phyloP scores from a whole-genome alignment of 2,329 filamentous ascomycete species.

The Dactylellina sp. region DNA sequence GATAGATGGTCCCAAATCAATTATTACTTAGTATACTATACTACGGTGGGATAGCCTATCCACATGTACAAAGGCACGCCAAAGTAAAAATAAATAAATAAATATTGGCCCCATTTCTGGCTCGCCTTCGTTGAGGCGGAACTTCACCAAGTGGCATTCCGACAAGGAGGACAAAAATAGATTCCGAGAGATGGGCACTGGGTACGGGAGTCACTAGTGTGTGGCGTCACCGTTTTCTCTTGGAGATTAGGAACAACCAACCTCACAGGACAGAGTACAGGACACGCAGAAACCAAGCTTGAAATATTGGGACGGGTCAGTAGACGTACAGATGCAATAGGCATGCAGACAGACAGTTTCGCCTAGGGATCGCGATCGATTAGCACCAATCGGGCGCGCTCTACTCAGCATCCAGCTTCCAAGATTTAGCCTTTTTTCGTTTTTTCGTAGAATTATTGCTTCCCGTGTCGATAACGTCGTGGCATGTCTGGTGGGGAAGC shows the following conservation, averaged over 20 bases:
- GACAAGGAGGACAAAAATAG: conserved; percentile 35
- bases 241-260: conserved; percentile 35
- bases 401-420: too few species aligned
- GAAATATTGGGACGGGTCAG: background rate
- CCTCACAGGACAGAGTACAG: background rate
- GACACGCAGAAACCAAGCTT: conserved; percentile 23
- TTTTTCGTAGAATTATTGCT: too few species aligned
- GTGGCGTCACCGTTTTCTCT: conserved; percentile 53
- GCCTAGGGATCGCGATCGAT: background rate
- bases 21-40: too few species aligned
- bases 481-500: conserved; percentile 5
- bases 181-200: conserved; percentile 9
- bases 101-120: conserved; percentile 43
- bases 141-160: background rate
- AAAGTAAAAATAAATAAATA: conserved; percentile 4
- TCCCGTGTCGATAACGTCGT: background rate
- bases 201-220: conserved; percentile 29
- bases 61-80: conserved; percentile 35
- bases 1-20: too few species aligned
- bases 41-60: conserved; percentile 22
- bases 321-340: conserved; percentile 5
- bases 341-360: background rate
- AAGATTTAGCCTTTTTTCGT: background rate
- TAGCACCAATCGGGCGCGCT: background rate
- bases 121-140: conserved; percentile 20